Evolutionary conservation across 805 yeast species (phyloP).

Genomic region (Kuraishia ogatae): DNA sequence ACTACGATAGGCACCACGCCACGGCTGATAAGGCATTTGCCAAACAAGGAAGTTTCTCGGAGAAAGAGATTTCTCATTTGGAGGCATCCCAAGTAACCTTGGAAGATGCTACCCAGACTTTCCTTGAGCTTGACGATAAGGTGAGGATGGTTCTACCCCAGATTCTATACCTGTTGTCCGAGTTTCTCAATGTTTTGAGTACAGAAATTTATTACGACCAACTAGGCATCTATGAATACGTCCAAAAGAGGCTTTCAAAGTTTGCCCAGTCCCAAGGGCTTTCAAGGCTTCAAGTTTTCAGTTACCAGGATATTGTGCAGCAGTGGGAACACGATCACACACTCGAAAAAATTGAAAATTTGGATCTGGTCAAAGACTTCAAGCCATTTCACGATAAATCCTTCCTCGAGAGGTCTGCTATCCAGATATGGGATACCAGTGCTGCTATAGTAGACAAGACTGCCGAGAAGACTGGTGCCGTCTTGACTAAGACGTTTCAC

Average conservation of each 20-base stretch:
- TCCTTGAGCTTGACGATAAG: conserved; percentile 28
- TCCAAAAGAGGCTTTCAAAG: conserved; percentile 21
- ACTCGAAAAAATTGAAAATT: conserved; percentile 26
- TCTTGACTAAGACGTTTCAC: conserved; percentile 22
- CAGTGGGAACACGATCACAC: conserved; percentile 31
- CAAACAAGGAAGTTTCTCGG: conserved; percentile 23
- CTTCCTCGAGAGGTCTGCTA: conserved; percentile 19
- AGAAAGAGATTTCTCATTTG: conserved; percentile 28
- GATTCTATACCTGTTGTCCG: conserved; percentile 34
- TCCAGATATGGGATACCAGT: conserved; percentile 3
- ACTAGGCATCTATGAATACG: conserved; percentile 21
- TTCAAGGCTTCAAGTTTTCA: conserved; percentile 5
- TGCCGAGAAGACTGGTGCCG: conserved; percentile 18
- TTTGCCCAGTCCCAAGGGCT: conserved; percentile 25
- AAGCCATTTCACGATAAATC: conserved; percentile 26
- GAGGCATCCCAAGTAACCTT: conserved; percentile 21
- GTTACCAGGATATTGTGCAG: conserved; percentile 25
- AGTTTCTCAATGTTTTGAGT: conserved; percentile 35
- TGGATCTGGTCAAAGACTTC: conserved; percentile 28
- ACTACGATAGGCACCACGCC: conserved; percentile 27
- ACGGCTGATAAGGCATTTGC: conserved; percentile 29
- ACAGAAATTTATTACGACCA: conserved; percentile 30
- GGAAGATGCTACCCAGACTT: conserved; percentile 22
- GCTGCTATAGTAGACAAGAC: conserved; percentile 19
- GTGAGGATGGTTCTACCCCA: conserved; percentile 37